Base-by-base conservation (phyloP, 2,329 filamentous ascomycete species). In the Madurella mycetomatis region DNA sequence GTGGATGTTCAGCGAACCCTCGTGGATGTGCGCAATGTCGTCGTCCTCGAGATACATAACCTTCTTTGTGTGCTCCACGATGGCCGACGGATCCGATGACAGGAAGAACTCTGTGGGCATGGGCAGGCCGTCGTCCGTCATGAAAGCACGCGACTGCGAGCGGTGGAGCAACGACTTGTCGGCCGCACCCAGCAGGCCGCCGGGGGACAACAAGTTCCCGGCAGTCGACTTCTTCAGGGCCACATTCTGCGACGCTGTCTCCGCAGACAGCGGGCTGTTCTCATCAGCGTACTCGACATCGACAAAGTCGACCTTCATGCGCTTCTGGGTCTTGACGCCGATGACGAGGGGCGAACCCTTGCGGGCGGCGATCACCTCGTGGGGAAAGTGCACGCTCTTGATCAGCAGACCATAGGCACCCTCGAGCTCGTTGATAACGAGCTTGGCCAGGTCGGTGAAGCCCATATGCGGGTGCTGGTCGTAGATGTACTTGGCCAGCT, bases 281-380 rank as follows among this genome's bases (percentile, higher is more conserved):
- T 96, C 90, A 67, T 96, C 91, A 49, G 87, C 88, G 73, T 92
- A 97, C 77, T 99, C 94, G 59, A 99, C 94, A 72, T 99, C 94
- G 71, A 99, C 94, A 69, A 99, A 99, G 78, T 99, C 94, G 60
- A 99, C 94, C 87, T 97, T 99, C 94, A 99, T 97, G 79, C 95
- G 95, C 81, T 88, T 95, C 76, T 91, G 83, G 53, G 94, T 97
- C 78, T 91, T 89, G 71, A 99, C 94, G 76, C 94, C 94, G 66
- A 99, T 90, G 61, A 99, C 94, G 58, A 99, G 83, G 42, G 94
- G 94, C 59, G 94, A 99, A 76, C 94, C 94, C 84, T 99, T 99
- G 67, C 94, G 90, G 71, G 94, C 94, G 53, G 94, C 94, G 74
- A 99, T 90, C 60, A 97, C 88, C 79, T 99, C 94, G 70, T 96